Base-by-base conservation (phyloP, 2,329 filamentous ascomycete species). In the Leptographium wingfieldii region DNA sequence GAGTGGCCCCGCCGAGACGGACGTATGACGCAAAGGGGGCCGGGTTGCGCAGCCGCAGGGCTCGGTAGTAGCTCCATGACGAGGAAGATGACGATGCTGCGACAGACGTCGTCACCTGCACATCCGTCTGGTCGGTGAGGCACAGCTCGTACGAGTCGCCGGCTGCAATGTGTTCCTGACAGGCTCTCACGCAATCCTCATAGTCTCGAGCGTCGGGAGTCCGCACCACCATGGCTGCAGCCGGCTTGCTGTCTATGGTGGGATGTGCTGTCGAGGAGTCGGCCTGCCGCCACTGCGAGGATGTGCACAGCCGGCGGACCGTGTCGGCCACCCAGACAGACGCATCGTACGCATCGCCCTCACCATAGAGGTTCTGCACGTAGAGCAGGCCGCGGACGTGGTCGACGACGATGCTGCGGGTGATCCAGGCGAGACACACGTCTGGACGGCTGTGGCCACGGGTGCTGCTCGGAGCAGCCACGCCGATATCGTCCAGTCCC, bases 111-210 rank as follows among this genome's bases (percentile, higher is more conserved):
- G 73, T 25, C 19, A 60, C 60, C 69, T 78, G 35, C 65, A 94
- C 81, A 43, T 77, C 79, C 12, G 88, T 90, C 69, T 90, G 85
- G 56, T 84, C 85, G 0, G 90, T 95, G 9, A 95, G 79, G 65
- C 90, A 95, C 7, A 95, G 79, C 69, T 95, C 90, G 70, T 95
- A 95, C 0, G 89, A 91, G 63, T 92, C 84, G 16, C 90, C 90
- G 0, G 86, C 84, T 3, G 84, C 80, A 63, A 95, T 87, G 63
- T 82, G 79, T 5, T 82, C 78, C 67, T 92, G 86, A 67, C 89
- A 94, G 46, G 74, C 70, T 27, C 76, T 73, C n/a, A 94, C 85
- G 65, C 87, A 83, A 3, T 74, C 71, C 65, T 85, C 83, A 68
- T 94, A 95, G 22, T 73, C 72, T 16, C 73, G 66, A 19, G 73